Percentiles rank a stretch among this genome's conserved stretches.
Evolutionary conservation across 116 monocot species (phyloP).

Genomic region (Zostera marina): DNA sequence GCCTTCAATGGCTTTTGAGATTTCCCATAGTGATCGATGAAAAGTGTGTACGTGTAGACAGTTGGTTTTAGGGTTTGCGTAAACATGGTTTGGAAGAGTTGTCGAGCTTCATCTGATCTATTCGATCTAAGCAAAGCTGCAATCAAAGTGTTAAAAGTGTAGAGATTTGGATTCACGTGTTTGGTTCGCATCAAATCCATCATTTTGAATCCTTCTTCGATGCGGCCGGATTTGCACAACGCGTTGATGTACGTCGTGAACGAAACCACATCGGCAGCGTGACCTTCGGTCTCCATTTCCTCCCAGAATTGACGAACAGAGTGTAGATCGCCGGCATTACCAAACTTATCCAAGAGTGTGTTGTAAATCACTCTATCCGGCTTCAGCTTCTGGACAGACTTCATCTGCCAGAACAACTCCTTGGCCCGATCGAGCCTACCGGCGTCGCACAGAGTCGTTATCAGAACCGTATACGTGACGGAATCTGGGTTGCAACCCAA

Average conservation of each 20-base stretch:
- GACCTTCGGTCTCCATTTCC: conserved; percentile 74
- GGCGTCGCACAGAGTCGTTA: conserved; percentile 54
- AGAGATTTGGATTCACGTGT: conserved; percentile 44
- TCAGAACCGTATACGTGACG: conserved; percentile 82
- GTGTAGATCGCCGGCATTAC: conserved; percentile 50
- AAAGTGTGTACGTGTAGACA: conserved; percentile 57
- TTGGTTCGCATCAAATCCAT: conserved; percentile 44
- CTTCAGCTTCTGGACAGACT: conserved; percentile 36
- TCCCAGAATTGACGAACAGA: conserved; percentile 51
- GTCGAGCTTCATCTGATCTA: conserved; percentile 38
- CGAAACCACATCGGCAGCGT: conserved; percentile 52
- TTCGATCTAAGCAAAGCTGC: conserved; percentile 48
- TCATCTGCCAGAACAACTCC: conserved; percentile 68
- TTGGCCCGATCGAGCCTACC: conserved; percentile 50
- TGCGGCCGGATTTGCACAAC: conserved; percentile 55
- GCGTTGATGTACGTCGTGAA: conserved; percentile 53
- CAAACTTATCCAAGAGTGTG: conserved; percentile 71
- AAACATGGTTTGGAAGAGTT: conserved; percentile 41
- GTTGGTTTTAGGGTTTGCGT: conserved; percentile 26
- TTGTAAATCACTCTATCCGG: conserved; percentile 77
- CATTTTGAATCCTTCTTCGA: conserved; percentile 52
- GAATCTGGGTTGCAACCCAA: conserved; percentile 73
- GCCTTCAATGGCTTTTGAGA: conserved; percentile 40
- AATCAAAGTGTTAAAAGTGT: conserved; percentile 66
- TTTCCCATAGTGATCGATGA: conserved; percentile 86